Percentiles rank a stretch among this genome's conserved stretches.
Conservation (phyloP, 2,329 filamentous ascomycete genomes). For the Fusarium cyanostomum region DNA sequence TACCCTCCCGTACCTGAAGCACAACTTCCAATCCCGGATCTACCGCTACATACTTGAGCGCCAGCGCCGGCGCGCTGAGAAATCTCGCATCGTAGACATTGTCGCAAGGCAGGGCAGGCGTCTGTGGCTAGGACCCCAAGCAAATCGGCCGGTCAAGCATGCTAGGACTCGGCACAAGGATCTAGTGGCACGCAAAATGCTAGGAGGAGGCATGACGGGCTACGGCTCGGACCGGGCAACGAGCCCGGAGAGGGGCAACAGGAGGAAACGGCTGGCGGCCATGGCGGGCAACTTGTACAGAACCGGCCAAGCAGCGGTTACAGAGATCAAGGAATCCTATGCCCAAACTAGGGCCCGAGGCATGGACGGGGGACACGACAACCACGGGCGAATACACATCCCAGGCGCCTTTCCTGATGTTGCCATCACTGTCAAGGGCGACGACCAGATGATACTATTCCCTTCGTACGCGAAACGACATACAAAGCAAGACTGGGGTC, state of each 20-base stretch:
- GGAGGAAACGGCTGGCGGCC: conserved; percentile 79
- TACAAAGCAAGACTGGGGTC: conserved; percentile 57
- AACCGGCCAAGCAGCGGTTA: conserved; percentile 65
- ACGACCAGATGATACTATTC: conserved; percentile 94
- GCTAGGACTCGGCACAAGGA: conserved; percentile 46
- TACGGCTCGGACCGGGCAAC: conserved; percentile 45
- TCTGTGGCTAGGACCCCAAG: conserved; percentile 55
- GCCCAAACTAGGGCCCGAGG: conserved; percentile 58
- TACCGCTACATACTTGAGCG: conserved; percentile 77
- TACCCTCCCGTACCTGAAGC: conserved; percentile 75
- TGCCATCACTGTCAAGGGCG: conserved; percentile 79
- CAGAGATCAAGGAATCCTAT: conserved; percentile 67
- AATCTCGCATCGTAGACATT: conserved; percentile 57
- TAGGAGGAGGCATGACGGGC: conserved; percentile 36
- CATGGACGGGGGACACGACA: conserved; percentile 43
- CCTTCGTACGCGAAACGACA: conserved; percentile 90
- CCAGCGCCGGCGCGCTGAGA: conserved; percentile 64
- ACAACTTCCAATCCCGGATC: conserved; percentile 77
- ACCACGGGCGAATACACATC: conserved; percentile 56
- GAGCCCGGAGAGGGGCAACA: conserved; percentile 69
- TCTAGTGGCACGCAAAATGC: conserved; percentile 44
- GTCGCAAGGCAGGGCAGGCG: conserved; percentile 54
- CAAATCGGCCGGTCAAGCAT: conserved; percentile 44
- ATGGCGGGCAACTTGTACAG: conserved; percentile 68
- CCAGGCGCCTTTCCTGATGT: conserved; percentile 86